Percentiles rank a stretch among this genome's conserved stretches.
These are phyloP conservation scores for Paracorniculantispora psalliotae DNA, from an alignment of 2,329 filamentous ascomycete genomes.

Conservation along the genomic window DNA sequence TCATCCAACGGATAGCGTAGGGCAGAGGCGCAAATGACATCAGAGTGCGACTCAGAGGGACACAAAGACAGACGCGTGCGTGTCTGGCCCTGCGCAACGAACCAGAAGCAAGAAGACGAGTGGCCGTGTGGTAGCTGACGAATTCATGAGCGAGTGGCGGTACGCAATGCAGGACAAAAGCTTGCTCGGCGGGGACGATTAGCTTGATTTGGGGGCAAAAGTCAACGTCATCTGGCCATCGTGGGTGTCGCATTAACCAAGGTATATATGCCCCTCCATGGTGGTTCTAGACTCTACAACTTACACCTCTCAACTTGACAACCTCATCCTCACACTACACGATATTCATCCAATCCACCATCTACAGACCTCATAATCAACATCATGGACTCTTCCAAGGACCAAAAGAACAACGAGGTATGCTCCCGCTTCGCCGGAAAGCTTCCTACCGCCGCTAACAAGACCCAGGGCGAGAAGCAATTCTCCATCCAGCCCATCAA, in stretches of 20 bases:
- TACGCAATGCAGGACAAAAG: neutral
- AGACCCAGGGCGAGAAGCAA: constrained; percentile 35
- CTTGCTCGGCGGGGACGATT: constrained; percentile 3
- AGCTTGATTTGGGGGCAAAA: constrained; percentile 9
- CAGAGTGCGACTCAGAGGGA: neutral
- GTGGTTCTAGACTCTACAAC: neutral
- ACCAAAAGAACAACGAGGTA: constrained; percentile 28
- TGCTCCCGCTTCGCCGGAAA: constrained; percentile 13
- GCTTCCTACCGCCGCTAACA: constrained; percentile 12
- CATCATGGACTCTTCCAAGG: constrained; percentile 25
- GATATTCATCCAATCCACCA: neutral
- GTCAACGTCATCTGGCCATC: constrained; percentile 6
- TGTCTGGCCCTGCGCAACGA: neutral
- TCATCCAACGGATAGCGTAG: neutral
- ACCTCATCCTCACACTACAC: neutral
- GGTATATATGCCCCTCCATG: neutral
- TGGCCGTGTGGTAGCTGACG: constrained; percentile 1
- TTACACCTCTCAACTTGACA: neutral
- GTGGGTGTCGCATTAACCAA: neutral
- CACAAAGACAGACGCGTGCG: neutral
- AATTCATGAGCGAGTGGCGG: neutral
- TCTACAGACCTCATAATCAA: neutral
- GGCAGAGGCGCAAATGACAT: constrained; percentile 1
- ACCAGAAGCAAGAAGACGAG: neutral
- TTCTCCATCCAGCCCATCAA: constrained; percentile 43